These are phyloP conservation scores for Lyophyllum semitale DNA, from an alignment of 768 basidiomycete species.

Conservation along the genomic window DNA sequence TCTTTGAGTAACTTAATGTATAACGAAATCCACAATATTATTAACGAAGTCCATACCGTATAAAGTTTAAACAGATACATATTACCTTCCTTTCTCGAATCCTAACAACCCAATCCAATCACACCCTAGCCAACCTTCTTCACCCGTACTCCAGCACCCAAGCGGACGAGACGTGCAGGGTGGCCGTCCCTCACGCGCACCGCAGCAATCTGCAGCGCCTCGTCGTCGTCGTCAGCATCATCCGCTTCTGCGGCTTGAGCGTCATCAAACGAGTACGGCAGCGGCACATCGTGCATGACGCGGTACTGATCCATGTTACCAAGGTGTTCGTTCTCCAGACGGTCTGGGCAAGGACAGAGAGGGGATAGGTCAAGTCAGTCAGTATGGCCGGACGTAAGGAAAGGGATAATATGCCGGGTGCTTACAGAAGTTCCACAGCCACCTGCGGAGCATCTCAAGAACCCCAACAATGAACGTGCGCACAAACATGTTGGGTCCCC, in stretches of 20 bases:
- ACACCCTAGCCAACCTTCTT: not conserved
- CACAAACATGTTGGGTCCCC: slow-evolving; percentile 48
- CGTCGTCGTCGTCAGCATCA: slow-evolving; percentile 37
- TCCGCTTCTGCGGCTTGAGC: slow-evolving; percentile 47
- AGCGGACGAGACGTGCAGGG: not conserved
- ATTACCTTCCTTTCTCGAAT: too few relatives aligned
- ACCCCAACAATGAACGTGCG: slow-evolving; percentile 69
- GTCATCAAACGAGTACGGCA: slow-evolving; percentile 73
- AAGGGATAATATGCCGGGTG: slow-evolving; percentile 3
- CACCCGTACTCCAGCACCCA: not conserved
- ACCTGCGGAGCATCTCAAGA: slow-evolving; percentile 77
- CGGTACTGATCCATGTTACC: slow-evolving; percentile 95
- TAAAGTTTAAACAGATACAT: too few relatives aligned
- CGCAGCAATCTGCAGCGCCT: slow-evolving; percentile 5
- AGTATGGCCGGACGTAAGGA: not conserved
- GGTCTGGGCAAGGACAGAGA: slow-evolving; percentile 43
- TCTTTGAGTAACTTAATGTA: too few relatives aligned
- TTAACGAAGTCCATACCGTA: too few relatives aligned
- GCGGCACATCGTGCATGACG: slow-evolving; percentile 79
- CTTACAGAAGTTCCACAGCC: slow-evolving; percentile 93
- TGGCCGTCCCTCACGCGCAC: not conserved
- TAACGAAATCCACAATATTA: too few relatives aligned
- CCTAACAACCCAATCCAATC: not conserved
- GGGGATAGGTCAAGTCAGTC: not conserved
- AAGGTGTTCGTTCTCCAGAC: slow-evolving; percentile 88